Conservation (phyloP, 2,329 filamentous ascomycete species). For the Arthrobotrys entomopaga region DNA sequence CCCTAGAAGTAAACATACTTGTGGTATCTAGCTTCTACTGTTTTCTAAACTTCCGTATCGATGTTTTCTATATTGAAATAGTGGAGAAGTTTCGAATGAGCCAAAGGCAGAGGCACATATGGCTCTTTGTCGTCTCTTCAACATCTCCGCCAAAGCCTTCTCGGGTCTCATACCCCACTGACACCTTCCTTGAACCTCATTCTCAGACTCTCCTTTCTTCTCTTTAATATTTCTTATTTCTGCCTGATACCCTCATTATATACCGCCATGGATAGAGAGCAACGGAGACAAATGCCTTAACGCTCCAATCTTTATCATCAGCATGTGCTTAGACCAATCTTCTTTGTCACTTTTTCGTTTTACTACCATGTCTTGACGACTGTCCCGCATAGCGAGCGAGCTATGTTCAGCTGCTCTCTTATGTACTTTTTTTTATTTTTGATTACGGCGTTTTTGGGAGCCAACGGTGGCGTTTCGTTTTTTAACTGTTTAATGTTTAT, state of each 20-base stretch:
- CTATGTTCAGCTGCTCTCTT: conserved; percentile 1
- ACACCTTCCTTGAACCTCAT: too few species aligned
- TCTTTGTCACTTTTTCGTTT: conserved; percentile 3
- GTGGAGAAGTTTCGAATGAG: too few species aligned
- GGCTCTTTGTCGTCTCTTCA: too few species aligned
- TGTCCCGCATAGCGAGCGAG: conserved; percentile 16
- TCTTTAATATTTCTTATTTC: not conserved
- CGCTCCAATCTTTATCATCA: conserved; percentile 47
- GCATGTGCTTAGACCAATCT: conserved; percentile 14
- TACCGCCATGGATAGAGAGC: conserved; percentile 31
- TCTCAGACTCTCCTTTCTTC: not conserved
- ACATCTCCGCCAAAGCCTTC: too few species aligned
- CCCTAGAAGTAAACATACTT: too few species aligned
- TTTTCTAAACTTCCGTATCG: too few species aligned
- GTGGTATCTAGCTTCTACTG: too few species aligned
- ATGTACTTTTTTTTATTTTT: not conserved
- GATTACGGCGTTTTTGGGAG: conserved; percentile 4
- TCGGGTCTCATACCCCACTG: too few species aligned
- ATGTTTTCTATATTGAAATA: too few species aligned
- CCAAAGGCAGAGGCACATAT: too few species aligned
- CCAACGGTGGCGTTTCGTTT: conserved; percentile 22
- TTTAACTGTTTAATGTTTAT: conserved; percentile 5
- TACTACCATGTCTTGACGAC: not conserved
- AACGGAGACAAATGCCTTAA: conserved; percentile 45
- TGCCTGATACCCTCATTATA: not conserved